Conservation (phyloP, 73 alveolate genomes). For the Uronychia setigera region DNA sequence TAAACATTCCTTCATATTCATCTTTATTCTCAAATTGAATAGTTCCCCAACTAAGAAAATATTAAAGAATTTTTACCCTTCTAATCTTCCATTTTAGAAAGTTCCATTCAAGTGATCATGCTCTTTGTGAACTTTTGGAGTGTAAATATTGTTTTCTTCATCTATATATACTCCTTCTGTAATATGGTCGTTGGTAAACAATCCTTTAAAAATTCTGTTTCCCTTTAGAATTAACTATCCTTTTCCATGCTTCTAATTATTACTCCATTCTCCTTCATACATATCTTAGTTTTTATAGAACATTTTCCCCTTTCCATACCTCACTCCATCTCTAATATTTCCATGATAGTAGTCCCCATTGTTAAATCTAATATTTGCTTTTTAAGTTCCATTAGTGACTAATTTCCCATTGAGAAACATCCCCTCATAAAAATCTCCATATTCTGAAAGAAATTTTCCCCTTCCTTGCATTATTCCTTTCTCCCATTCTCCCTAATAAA, state of each 20-base stretch:
- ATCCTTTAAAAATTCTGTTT: slow-evolving; percentile 66
- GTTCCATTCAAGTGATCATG: slow-evolving; percentile 14
- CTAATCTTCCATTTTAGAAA: background rate
- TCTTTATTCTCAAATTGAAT: slow-evolving; percentile 28
- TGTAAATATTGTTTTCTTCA: slow-evolving; percentile 24
- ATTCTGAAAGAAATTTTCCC: background rate
- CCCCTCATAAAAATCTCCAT: background rate
- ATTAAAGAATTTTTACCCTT: background rate
- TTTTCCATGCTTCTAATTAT: slow-evolving; percentile 64
- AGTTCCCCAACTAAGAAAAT: slow-evolving; percentile 4
- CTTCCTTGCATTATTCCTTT: slow-evolving; percentile 2
- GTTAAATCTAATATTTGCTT: slow-evolving; percentile 6
- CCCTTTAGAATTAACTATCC: slow-evolving; percentile 48
- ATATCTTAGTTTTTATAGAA: slow-evolving; percentile 58
- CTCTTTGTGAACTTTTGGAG: slow-evolving; percentile 26
- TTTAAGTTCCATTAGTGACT: background rate
- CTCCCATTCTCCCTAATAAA: slow-evolving; percentile 13
- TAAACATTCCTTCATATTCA: slow-evolving; percentile 30
- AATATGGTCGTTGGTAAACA: slow-evolving; percentile 45
- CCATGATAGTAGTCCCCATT: slow-evolving; percentile 52
- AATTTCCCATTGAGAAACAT: background rate
- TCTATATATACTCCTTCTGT: slow-evolving; percentile 11
- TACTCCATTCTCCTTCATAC: slow-evolving; percentile 73
- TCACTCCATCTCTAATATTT: slow-evolving; percentile 23
- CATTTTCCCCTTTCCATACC: slow-evolving; percentile 62